Evolutionary conservation across 2,329 filamentous ascomycete genomes (phyloP), one percentile per base, ranked within the genome.

Genomic region (Beauveria sp.): DNA sequence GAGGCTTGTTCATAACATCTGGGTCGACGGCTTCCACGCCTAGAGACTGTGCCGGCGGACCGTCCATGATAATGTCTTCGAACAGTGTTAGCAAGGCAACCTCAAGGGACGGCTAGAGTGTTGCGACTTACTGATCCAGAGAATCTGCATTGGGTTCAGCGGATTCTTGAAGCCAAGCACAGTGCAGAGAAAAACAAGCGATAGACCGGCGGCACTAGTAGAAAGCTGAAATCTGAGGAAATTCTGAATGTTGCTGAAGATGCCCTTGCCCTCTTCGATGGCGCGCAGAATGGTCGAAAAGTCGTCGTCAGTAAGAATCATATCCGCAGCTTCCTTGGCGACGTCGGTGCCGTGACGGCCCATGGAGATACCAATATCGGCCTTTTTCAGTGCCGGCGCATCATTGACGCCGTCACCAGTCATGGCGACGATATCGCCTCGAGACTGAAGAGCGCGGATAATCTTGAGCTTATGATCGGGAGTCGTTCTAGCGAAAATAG

Each of bases 241-340:
- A 75, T 99, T 99, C 72, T 99, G 95, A 67, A 99, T 98, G 74
- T 99, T 99, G 83, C 95, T 96, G 77, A 99, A 99, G 68, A 99
- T 99, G 61, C 93, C 95, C 75, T 99, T 99, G 75, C 95, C 96
- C 77, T 99, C 95, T 74, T 99, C 95, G 65, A 99, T 99, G 34
- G 95, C 95, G 63, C 88, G 90, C 12, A 99, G 82, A 65, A 99
- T 99, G 5, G 91, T 95, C 0, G 89, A 90, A 73, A 96, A 95
- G 74, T 95, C 89, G 73, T 96, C 91, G 67, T 95, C 90, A 0
- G 90, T 95, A 58, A 96, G 77, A 65, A 96, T 93, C 91, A 96
- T 96, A 70, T 95, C 91, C n/a, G 91, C 88, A 10, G 91, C 91
- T 74, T 95, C 95, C 77, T 99, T 99, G 65, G 95, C 95, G 46